Evolutionary conservation across 345 rosid species (phyloP).

Genomic region (Hibiscus syriacus): DNA sequence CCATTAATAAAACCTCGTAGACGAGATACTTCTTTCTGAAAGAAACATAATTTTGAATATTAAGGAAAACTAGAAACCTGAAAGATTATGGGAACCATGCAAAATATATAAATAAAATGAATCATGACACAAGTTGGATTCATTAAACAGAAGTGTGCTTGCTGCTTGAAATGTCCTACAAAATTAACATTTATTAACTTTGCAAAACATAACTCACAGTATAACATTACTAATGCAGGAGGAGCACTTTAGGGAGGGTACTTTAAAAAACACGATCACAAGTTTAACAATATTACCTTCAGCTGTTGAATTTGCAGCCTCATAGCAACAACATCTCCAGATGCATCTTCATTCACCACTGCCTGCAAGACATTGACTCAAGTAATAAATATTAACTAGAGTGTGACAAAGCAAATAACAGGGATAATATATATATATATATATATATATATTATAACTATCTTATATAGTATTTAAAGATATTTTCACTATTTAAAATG

Average conservation of each 20-base stretch:
- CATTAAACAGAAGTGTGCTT: neutral
- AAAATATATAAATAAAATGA: too few species aligned
- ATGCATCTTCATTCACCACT: conserved; percentile 91
- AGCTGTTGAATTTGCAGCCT: conserved; percentile 90
- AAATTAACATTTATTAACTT: neutral
- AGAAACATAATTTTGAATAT: conserved; percentile 7
- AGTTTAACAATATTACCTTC: conserved; percentile 39
- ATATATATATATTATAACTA: too few species aligned
- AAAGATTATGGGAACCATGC: neutral
- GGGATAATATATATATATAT: neutral
- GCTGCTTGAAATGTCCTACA: neutral
- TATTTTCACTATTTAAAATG: too few species aligned
- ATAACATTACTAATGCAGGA: neutral
- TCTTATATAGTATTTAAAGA: too few species aligned
- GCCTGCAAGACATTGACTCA: conserved; percentile 42
- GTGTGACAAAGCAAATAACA: neutral
- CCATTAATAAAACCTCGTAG: conserved; percentile 43
- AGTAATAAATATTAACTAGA: neutral
- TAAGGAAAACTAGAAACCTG: neutral
- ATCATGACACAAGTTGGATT: neutral
- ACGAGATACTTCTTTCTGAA: conserved; percentile 81
- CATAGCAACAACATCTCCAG: conserved; percentile 96
- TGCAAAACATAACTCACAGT: neutral
- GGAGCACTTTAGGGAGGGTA: neutral
- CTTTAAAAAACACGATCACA: neutral